phyloP scores from a whole-genome alignment of 768 basidiomycete genomes.

The Chlorophyllum brunneum region DNA sequence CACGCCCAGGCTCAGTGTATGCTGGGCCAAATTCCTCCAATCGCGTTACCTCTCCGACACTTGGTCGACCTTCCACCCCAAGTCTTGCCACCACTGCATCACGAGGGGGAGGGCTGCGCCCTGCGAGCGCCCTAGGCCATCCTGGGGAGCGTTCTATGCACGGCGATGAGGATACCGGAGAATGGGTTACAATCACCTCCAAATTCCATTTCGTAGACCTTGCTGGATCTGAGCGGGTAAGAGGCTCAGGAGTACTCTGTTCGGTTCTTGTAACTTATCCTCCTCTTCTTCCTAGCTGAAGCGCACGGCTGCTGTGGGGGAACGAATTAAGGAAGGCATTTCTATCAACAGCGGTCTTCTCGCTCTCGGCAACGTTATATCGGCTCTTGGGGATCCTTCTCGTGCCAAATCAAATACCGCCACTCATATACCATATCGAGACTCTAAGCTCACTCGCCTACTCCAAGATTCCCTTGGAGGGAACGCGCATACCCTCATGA shows the following conservation, averaged over 20 bases:
- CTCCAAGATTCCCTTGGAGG: constrained; percentile 97
- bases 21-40: constrained; percentile 33
- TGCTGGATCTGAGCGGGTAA: constrained; percentile 91
- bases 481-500: constrained; percentile 98
- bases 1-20: constrained; percentile 80
- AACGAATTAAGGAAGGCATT: constrained; percentile 98
- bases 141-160: constrained; percentile 43
- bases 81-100: constrained; percentile 76
- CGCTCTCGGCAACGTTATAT: constrained; percentile 97
- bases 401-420: constrained; percentile 80
- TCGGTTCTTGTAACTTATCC: constrained; percentile 17
- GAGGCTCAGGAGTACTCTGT: constrained; percentile 20
- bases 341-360: constrained; percentile 96
- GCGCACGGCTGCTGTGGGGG: constrained; percentile 92
- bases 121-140: constrained; percentile 79
- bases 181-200: constrained; percentile 87
- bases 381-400: constrained; percentile 91
- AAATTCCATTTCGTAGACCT: constrained; percentile 99
- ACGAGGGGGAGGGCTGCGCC: constrained; percentile 63
- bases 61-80: constrained; percentile 75
- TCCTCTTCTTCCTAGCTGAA: constrained; percentile 61
- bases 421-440: constrained; percentile 94
- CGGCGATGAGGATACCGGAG: constrained; percentile 62
- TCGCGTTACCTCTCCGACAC: constrained; percentile 74
- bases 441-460: constrained; percentile 95